These are phyloP conservation scores for Candida sp. DNA, from an alignment of 1,139 yeast genomes.

Conservation along the genomic window DNA sequence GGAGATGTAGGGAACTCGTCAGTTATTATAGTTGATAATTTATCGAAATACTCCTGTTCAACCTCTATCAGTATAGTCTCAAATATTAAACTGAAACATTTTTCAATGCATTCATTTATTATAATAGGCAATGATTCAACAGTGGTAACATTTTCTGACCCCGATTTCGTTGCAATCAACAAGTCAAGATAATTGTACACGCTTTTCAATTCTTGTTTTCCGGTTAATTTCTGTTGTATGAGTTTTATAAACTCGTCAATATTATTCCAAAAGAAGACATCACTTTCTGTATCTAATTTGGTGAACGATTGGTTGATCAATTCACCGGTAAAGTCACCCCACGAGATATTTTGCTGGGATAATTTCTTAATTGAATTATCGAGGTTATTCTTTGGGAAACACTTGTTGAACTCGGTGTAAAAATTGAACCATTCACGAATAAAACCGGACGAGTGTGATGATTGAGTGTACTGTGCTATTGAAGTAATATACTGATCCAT, in stretches of 20 bases:
- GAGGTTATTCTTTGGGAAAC: slow-evolving; percentile 8
- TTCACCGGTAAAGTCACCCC: slow-evolving; percentile 13
- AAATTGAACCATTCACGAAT: slow-evolving; percentile 23
- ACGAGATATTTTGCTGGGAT: slow-evolving; percentile 4
- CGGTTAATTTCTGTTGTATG: neutral
- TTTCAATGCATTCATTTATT: neutral
- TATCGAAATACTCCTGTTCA: neutral
- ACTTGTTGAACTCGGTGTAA: slow-evolving; percentile 10
- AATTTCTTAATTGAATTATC: slow-evolving; percentile 3
- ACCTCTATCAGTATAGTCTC: neutral
- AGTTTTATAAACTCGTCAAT: slow-evolving; percentile 7
- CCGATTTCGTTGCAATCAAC: slow-evolving; percentile 7
- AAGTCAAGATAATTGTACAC: slow-evolving; percentile 12
- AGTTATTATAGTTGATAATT: neutral
- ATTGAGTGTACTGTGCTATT: slow-evolving; percentile 7
- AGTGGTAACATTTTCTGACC: neutral
- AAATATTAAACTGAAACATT: neutral
- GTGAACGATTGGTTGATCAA: slow-evolving; percentile 10
- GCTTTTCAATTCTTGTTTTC: slow-evolving; percentile 4
- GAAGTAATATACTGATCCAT: slow-evolving; percentile 20
- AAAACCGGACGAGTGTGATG: slow-evolving; percentile 9
- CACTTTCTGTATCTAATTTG: slow-evolving; percentile 8
- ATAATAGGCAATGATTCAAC: neutral
- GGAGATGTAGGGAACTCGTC: slow-evolving; percentile 20
- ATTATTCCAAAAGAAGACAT: slow-evolving; percentile 11